Conservation (phyloP, 345 rosid species). For the Lumnitzera littorea region DNA sequence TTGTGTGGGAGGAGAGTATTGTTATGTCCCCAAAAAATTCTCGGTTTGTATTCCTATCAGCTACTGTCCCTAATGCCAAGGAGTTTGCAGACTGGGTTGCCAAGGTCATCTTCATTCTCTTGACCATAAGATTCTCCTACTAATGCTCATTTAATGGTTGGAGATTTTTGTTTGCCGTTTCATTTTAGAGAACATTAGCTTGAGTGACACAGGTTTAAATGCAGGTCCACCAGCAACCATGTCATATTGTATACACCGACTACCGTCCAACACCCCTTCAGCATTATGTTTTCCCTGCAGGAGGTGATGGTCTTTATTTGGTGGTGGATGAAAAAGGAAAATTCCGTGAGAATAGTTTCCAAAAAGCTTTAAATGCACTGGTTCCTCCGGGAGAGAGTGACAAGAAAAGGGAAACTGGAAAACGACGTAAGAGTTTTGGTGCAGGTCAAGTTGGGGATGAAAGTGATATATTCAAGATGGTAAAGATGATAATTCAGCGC, state of each 20-base stretch:
- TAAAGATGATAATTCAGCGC: constrained; percentile 91
- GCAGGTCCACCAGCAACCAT: constrained; percentile 94
- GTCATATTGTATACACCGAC: constrained; percentile 97
- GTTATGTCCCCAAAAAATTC: constrained; percentile 97
- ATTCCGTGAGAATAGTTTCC: constrained; percentile 93
- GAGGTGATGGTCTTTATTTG: constrained; percentile 84
- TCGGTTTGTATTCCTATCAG: constrained; percentile 90
- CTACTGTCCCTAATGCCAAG: constrained; percentile 97
- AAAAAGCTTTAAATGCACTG: constrained; percentile 80
- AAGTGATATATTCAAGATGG: constrained; percentile 95
- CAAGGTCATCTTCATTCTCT: constrained; percentile 39
- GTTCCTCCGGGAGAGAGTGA: constrained; percentile 66
- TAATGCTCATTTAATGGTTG: no score
- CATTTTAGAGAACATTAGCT: not conserved
- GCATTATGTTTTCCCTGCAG: constrained; percentile 92
- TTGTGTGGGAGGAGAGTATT: constrained; percentile 99
- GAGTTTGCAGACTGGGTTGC: constrained; percentile 99
- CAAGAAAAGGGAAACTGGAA: constrained; percentile 71
- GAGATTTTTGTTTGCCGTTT: not conserved
- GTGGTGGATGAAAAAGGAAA: constrained; percentile 92
- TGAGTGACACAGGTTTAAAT: constrained; percentile 5
- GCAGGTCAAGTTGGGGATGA: constrained; percentile 85
- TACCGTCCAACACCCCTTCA: constrained; percentile 99
- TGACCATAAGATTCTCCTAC: not conserved
- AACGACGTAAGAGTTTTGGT: constrained; percentile 58